Percentiles rank a stretch among this genome's conserved stretches.
Conservation (phyloP, 1,284 basidiomycete species). For the Fomitopsis betulina region DNA sequence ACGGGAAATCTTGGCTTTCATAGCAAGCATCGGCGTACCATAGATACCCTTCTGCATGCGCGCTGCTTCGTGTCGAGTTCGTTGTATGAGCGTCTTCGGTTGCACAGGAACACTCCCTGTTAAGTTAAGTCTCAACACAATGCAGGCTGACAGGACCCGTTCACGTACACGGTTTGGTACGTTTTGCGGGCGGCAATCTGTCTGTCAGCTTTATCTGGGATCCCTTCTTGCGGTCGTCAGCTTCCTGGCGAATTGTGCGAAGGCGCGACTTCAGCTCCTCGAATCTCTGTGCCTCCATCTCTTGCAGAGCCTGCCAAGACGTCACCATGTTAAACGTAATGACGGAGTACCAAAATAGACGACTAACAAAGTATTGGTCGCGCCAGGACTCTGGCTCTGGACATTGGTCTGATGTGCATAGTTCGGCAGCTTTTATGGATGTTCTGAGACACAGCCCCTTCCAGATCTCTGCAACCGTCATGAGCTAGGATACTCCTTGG, state of each 20-base stretch:
- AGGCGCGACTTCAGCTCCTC: slow-evolving; percentile 56
- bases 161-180: slow-evolving; percentile 48
- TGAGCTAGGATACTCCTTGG: slow-evolving; percentile 9
- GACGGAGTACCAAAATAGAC: background rate
- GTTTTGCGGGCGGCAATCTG: slow-evolving; percentile 57
- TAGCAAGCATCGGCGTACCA: slow-evolving; percentile 43
- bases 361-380: slow-evolving; percentile 60
- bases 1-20: slow-evolving; percentile 39
- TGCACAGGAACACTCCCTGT: slow-evolving; percentile 40
- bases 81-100: slow-evolving; percentile 71
- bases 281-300: slow-evolving; percentile 53
- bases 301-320: slow-evolving; percentile 42
- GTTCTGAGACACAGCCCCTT: slow-evolving; percentile 54
- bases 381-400: slow-evolving; percentile 60
- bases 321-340: background rate
- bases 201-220: slow-evolving; percentile 69
- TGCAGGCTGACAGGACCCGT: background rate
- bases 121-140: slow-evolving; percentile 5
- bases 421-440: slow-evolving; percentile 48
- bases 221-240: slow-evolving; percentile 67
- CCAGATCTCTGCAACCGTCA: slow-evolving; percentile 56
- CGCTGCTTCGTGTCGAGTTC: slow-evolving; percentile 63
- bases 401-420: slow-evolving; percentile 33
- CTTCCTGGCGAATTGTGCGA: slow-evolving; percentile 59
- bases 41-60: slow-evolving; percentile 62